phyloP scores from a whole-genome alignment of 2,329 filamentous ascomycete species.

The Diaporthe longicolla region DNA sequence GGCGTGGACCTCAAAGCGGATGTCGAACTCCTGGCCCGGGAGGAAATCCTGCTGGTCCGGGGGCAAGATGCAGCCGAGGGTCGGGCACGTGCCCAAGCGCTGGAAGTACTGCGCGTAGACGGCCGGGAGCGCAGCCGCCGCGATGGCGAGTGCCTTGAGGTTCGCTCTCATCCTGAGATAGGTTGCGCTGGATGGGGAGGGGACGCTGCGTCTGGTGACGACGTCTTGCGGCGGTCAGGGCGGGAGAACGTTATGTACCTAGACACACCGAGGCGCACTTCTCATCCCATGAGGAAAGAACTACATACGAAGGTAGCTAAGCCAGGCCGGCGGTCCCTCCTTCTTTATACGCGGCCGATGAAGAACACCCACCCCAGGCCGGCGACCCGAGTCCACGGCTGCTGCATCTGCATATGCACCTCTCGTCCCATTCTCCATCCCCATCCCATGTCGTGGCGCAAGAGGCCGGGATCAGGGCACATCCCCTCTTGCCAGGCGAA shows the following conservation, averaged over 20 bases:
- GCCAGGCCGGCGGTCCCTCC: constrained; percentile 3
- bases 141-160: constrained; percentile 44
- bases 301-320: not conserved
- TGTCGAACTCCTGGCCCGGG: constrained; percentile 86
- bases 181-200: not conserved
- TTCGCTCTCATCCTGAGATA: constrained; percentile 15
- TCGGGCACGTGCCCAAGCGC: constrained; percentile 71
- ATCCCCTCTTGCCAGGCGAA: not conserved
- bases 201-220: not conserved
- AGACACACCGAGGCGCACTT: constrained; percentile 5
- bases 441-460: constrained; percentile 22
- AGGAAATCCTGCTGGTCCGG: constrained; percentile 83
- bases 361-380: not conserved
- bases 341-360: constrained; percentile 18
- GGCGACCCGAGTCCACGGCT: constrained; percentile 4
- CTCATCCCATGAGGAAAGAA: not conserved
- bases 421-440: constrained; percentile 11
- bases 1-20: constrained; percentile 86
- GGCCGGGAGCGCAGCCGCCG: constrained; percentile 54
- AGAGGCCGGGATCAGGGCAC: constrained; percentile 4
- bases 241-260: not conserved
- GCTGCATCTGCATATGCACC: constrained; percentile 27
- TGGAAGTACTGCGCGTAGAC: constrained; percentile 71
- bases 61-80: constrained; percentile 71
- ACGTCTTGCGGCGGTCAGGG: not conserved